These are phyloP conservation scores for Solanum stenotomum DNA, from an alignment of 257 asterid species.

Conservation along the genomic window DNA sequence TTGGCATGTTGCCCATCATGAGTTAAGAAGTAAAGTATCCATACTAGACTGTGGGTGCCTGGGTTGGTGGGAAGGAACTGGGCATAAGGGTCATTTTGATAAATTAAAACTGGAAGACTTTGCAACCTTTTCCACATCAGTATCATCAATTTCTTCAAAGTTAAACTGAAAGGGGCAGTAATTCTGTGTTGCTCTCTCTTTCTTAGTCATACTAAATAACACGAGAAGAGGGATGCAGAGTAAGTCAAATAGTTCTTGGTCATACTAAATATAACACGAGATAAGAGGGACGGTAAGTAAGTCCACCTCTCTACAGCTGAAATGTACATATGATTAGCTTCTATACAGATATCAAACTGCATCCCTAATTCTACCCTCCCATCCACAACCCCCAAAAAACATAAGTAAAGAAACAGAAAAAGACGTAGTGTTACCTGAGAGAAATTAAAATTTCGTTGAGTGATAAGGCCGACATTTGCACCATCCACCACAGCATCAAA, in stretches of 20 bases:
- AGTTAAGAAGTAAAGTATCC: neutral
- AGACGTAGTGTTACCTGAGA: constrained; percentile 38
- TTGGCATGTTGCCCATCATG: neutral
- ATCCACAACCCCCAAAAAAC: neutral
- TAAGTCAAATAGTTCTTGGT: neutral
- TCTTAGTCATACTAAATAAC: neutral
- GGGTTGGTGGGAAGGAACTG: neutral
- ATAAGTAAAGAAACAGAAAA: neutral
- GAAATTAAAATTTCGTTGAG: constrained; percentile 49
- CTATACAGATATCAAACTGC: neutral
- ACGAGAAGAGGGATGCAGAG: neutral
- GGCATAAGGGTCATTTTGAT: neutral
- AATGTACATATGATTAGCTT: neutral
- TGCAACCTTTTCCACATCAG: neutral
- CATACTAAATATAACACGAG: neutral
- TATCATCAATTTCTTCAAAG: neutral
- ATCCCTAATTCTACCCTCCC: neutral
- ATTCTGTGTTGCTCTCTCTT: neutral
- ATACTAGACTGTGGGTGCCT: neutral
- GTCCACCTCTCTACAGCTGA: neutral
- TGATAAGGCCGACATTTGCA: constrained; percentile 71
- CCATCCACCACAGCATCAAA: constrained; percentile 97
- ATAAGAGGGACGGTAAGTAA: neutral
- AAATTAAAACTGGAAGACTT: neutral
- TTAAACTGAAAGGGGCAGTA: neutral